Evolutionary conservation across 1,139 yeast species (phyloP).

Genomic region (Nakaseomyces kungkrabaensis): DNA sequence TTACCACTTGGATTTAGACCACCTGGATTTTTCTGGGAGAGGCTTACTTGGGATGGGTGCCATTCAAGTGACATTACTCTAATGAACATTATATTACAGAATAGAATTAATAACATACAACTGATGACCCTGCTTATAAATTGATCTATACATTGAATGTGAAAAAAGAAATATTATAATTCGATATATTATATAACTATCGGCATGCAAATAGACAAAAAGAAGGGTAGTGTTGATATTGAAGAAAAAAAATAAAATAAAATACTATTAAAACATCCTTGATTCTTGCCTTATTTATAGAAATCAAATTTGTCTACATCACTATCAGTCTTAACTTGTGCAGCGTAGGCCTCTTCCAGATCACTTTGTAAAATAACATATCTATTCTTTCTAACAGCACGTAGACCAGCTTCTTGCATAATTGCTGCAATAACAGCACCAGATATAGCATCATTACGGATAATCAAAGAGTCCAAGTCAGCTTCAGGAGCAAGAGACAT

Average conservation of each 20-base stretch:
- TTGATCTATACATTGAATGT: background rate
- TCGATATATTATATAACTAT: background rate
- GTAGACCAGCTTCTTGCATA: conserved; percentile 98
- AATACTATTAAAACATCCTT: background rate
- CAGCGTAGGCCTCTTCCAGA: conserved; percentile 92
- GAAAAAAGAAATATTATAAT: background rate
- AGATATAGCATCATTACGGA: conserved; percentile 91
- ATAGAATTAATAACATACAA: too few species aligned
- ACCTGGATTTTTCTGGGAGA: background rate
- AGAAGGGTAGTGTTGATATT: background rate
- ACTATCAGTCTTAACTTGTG: conserved; percentile 90
- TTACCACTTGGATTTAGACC: conserved; percentile 44
- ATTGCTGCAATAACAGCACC: conserved; percentile 98
- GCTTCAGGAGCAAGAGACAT: conserved; percentile 98
- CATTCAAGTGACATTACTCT: background rate
- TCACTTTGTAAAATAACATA: conserved; percentile 93
- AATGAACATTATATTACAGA: background rate
- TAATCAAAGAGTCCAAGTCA: conserved; percentile 86
- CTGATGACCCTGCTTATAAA: background rate
- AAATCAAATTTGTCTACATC: conserved; percentile 97
- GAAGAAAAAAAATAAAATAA: background rate
- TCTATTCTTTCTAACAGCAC: conserved; percentile 97
- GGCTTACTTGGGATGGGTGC: background rate
- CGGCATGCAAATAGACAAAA: background rate
- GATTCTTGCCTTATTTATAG: conserved; percentile 49